Conservation (phyloP, 1,284 basidiomycete genomes). For the Rhodotorula mucilaginosa region DNA sequence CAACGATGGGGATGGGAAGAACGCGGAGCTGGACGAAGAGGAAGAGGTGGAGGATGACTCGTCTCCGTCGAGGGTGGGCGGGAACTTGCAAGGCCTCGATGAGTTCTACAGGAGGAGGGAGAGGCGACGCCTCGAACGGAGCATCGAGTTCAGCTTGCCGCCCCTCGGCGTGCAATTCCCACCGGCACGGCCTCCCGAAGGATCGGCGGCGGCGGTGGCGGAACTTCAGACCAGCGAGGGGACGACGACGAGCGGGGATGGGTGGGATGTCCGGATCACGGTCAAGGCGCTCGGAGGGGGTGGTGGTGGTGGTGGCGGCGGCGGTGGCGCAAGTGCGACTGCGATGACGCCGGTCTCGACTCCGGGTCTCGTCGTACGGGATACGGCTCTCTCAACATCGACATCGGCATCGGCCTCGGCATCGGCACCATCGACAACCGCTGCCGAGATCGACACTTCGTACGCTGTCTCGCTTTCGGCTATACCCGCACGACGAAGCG, state of each 20-base stretch:
- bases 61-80: constrained; percentile 13
- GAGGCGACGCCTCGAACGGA: constrained; percentile 64
- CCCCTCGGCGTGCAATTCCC: constrained; percentile 57
- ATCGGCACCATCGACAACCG: background rate
- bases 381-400: constrained; percentile 35
- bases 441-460: background rate
- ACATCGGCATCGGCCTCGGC: constrained; percentile 22
- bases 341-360: constrained; percentile 59
- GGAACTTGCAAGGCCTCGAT: constrained; percentile 53
- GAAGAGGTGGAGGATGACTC: constrained; percentile 48
- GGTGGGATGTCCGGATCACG: constrained; percentile 82
- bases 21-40: constrained; percentile 53
- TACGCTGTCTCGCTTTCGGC: constrained; percentile 1
- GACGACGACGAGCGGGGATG: constrained; percentile 53
- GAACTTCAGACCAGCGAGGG: background rate
- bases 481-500: background rate
- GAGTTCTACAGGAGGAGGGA: constrained; percentile 65
- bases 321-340: constrained; percentile 49
- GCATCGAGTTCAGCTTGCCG: constrained; percentile 58
- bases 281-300: constrained; percentile 60
- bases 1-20: too few relatives aligned
- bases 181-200: background rate
- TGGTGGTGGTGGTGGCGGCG: background rate
- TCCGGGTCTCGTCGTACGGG: background rate
- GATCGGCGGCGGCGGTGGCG: background rate